Evolutionary conservation across 2,329 filamentous ascomycete genomes (phyloP).

Genomic region (Phialocephala subalpina): DNA sequence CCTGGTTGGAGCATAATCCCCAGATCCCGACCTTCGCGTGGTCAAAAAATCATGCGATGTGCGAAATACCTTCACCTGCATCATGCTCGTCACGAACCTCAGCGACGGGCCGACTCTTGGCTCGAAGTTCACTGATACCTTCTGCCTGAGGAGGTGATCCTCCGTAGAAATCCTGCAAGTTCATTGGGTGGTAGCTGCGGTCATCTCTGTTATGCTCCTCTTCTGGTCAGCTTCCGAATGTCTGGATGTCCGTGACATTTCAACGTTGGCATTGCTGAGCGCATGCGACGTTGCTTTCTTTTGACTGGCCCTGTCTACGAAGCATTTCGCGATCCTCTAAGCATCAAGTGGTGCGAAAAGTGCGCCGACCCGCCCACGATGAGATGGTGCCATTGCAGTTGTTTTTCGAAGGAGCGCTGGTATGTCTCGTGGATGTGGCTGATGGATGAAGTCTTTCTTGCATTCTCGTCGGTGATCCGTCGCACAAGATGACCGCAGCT

Average conservation of each 20-base stretch:
- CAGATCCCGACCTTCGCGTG: neutral
- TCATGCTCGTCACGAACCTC: neutral
- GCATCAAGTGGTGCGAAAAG: too few species aligned
- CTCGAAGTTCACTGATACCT: neutral
- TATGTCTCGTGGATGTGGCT: slow-evolving; percentile 2
- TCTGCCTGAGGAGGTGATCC: neutral
- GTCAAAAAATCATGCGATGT: neutral
- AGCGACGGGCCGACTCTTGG: too few species aligned
- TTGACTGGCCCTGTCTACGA: neutral
- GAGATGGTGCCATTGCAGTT: neutral
- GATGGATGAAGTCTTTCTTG: too few species aligned
- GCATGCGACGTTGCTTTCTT: slow-evolving; percentile 1
- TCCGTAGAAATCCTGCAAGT: neutral
- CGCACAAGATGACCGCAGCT: neutral
- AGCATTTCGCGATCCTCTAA: neutral
- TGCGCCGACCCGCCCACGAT: too few species aligned
- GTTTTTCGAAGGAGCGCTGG: neutral
- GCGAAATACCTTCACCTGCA: neutral
- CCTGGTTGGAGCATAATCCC: neutral
- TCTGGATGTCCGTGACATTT: neutral
- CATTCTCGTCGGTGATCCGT: neutral
- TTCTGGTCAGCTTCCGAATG: neutral
- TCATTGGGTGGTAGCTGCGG: neutral
- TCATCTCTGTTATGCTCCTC: neutral
- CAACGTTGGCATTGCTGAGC: neutral